A percentile compares a stretch with the other conserved stretches of the same genome.
phyloP scores from a whole-genome alignment of 306 rosid species.

The Calophaca sinica region DNA sequence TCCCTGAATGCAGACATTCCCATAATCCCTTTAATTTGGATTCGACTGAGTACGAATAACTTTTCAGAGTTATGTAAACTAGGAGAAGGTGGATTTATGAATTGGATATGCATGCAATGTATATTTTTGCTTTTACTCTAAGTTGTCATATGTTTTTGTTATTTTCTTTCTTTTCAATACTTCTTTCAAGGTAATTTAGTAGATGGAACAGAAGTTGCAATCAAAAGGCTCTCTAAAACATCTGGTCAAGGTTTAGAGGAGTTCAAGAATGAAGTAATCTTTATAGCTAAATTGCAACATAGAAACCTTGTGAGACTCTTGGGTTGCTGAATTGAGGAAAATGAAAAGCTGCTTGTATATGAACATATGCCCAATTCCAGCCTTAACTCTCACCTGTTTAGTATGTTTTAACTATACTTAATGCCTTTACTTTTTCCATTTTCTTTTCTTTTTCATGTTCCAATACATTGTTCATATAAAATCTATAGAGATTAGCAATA shows the following conservation, averaged over 20 bases:
- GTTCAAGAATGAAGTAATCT: conserved; percentile 66
- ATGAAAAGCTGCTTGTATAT: conserved; percentile 65
- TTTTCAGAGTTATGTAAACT: conserved; percentile 59
- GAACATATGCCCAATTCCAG: conserved; percentile 68
- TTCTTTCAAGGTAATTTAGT: conserved; percentile 58
- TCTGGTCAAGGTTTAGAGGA: conserved; percentile 70
- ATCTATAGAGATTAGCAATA: no score
- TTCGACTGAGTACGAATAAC: conserved; percentile 46
- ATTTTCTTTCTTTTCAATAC: background rate
- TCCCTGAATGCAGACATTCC: conserved; percentile 35
- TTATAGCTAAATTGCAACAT: conserved; percentile 69
- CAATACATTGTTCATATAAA: no score
- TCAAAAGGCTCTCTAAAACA: conserved; percentile 66
- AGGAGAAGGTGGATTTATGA: conserved; percentile 67
- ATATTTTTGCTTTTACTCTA: background rate
- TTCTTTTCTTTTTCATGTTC: background rate
- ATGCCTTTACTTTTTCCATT: background rate
- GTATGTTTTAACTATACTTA: conserved; percentile 42
- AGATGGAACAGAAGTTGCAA: conserved; percentile 64
- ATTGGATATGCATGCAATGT: background rate
- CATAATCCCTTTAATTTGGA: conserved; percentile 44
- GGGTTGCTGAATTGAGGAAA: conserved; percentile 63
- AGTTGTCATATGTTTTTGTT: background rate
- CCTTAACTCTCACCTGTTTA: conserved; percentile 59
- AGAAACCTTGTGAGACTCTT: conserved; percentile 71